Evolutionary conservation across 139 green algal genomes (phyloP).

Genomic region (Axilococcus clingmanii): DNA sequence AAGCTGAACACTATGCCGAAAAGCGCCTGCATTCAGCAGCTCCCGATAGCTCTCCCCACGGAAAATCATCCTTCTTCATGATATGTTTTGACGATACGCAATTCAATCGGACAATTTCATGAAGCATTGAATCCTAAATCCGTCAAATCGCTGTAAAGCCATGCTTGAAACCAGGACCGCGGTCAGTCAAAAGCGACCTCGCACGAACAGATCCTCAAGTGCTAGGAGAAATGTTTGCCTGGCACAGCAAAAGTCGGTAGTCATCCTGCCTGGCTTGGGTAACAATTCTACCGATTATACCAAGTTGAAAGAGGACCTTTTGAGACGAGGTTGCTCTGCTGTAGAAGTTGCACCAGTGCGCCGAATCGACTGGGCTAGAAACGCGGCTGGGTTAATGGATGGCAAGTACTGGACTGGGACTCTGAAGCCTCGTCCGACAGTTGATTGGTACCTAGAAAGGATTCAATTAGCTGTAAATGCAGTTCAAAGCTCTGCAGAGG

Average conservation of each 20-base stretch:
- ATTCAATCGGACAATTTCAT: no score
- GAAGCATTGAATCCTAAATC: no score
- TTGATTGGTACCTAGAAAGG: conserved; percentile 84
- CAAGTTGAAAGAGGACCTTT: conserved; percentile 34
- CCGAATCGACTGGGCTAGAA: conserved; percentile 60
- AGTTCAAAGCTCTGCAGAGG: conserved; percentile 33
- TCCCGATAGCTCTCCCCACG: no score
- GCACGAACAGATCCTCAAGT: no score
- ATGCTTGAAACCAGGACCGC: no score
- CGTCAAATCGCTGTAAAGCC: no score
- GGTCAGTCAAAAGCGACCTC: no score
- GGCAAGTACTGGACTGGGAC: conserved; percentile 64
- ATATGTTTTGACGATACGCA: no score
- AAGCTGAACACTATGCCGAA: no score
- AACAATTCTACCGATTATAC: conserved; percentile 79
- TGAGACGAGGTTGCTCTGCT: conserved; percentile 17
- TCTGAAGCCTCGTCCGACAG: conserved; percentile 76
- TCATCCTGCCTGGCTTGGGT: conserved; percentile 77
- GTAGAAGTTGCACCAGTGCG: conserved; percentile 41
- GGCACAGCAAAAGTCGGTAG: conserved; percentile 20
- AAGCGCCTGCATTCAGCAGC: no score
- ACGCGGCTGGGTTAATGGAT: conserved; percentile 4
- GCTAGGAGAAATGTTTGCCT: no score
- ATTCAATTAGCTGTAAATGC: conserved; percentile 48
- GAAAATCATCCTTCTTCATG: no score